Conservation (phyloP, 345 rosid genomes). For the rapeseed (Brassica napus) region Da-Ae NC_063440.1:11516001-11516500, state of each 20-base stretch:
- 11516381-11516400: not conserved
- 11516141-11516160: constrained; percentile 55
- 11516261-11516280: constrained; percentile 93
- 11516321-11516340: too few relatives aligned
- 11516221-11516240: constrained; percentile 82
- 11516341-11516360: not conserved
- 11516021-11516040: constrained; percentile 14
- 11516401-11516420: not conserved
- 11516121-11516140: constrained; percentile 33
- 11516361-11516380: not conserved
- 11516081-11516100: not conserved
- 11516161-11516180: constrained; percentile 80
- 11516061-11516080: too few relatives aligned
- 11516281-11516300: constrained; percentile 89
- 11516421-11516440: constrained; percentile 5
- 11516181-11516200: too few relatives aligned
- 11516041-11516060: not conserved
- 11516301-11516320: too few relatives aligned
- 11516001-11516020: constrained; percentile 11
- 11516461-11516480: not conserved
- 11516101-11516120: not conserved
- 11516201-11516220: constrained; percentile 78
- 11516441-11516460: not conserved
- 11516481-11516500: not conserved
- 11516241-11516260: constrained; percentile 87